Conservation (phyloP, 768 basidiomycete species). For the Suillus brevipes region DNA sequence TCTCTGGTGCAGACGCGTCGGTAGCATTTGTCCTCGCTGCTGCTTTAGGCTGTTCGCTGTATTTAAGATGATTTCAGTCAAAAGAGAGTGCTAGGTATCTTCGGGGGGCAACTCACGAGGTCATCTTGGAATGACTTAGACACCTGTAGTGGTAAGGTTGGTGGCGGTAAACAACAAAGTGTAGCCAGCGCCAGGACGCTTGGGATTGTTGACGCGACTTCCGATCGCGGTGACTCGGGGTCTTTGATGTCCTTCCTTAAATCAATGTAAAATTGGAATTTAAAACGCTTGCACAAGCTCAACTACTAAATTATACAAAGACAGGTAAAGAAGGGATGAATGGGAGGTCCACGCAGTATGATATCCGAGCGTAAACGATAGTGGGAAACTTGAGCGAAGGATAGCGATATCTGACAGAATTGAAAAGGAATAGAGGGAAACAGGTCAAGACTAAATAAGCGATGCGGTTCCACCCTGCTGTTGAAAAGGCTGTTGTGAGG, state of each 20-base stretch:
- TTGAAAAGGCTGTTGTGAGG: conserved; percentile 28
- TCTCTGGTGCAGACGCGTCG: conserved; percentile 28
- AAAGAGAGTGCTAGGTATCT: background rate
- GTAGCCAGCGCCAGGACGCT: background rate
- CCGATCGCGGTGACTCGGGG: conserved; percentile 1
- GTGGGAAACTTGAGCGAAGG: background rate
- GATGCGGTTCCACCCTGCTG: conserved; percentile 48
- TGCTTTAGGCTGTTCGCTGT: conserved; percentile 15
- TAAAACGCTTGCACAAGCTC: conserved; percentile 6
- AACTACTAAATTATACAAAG: conserved; percentile 9
- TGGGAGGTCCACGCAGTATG: background rate
- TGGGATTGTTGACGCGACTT: conserved; percentile 8
- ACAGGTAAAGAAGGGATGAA: background rate
- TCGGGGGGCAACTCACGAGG: conserved; percentile 22
- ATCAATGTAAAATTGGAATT: background rate
- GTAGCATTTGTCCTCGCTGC: conserved; percentile 4
- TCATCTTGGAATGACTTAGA: conserved; percentile 16
- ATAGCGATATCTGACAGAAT: background rate
- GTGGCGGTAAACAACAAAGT: conserved; percentile 2
- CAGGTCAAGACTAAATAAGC: conserved; percentile 42
- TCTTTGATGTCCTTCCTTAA: background rate
- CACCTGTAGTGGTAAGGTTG: background rate
- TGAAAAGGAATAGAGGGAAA: conserved; percentile 9
- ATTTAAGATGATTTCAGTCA: background rate
- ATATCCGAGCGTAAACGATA: conserved; percentile 8